Evolutionary conservation across 1,139 yeast species (phyloP), one percentile per base, ranked within the genome.

Genomic region (Debaryomycetaceae sp.): DNA sequence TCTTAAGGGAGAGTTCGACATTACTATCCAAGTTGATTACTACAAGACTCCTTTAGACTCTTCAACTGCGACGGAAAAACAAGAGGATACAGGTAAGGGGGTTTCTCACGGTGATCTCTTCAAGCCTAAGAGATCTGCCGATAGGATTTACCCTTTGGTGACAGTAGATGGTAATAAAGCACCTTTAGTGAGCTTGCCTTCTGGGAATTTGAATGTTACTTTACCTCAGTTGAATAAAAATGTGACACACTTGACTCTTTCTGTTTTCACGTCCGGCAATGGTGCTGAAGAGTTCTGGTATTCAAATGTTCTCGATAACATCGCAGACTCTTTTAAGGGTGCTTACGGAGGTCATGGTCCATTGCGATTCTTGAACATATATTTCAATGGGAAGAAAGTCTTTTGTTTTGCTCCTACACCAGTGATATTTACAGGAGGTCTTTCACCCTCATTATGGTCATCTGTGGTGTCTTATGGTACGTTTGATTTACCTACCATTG

Each of bases 281-380:
- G 81, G 81, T 1, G 79, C 76, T 32, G 96, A 87, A 58, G 96
- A 88, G 61, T 85, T 85, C 54, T 87, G 95, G 95, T 87, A 83
- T 60, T 61, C 79, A 11, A 83, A 84, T 51, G 75, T 79, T 14
- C 50, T 82, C 39, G 85, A 81, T 45, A 60, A 67, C 34, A 71
- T 61, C 48, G 65, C 64, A 15, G 52, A 63, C 24, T 50, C 59
- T 8, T 79, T 77, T 44, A 52, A 52, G 4, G 53, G 54, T 5
- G 71, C 68, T 38, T 59, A 64, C 18, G 65, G 73, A 22, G 85
- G 85, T 5, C 83, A 80, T 53, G 95, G 87, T 0, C 86, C 88
- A 1, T 65, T 79, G 31, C 67, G 88, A 44, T 61, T 73, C 14
- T 65, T 81, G 17, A 75, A 77, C 45, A 75, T 80, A 7, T 78